Evolutionary conservation across 2,329 filamentous ascomycete species (phyloP).

Genomic region (Helminthosporium solani): DNA sequence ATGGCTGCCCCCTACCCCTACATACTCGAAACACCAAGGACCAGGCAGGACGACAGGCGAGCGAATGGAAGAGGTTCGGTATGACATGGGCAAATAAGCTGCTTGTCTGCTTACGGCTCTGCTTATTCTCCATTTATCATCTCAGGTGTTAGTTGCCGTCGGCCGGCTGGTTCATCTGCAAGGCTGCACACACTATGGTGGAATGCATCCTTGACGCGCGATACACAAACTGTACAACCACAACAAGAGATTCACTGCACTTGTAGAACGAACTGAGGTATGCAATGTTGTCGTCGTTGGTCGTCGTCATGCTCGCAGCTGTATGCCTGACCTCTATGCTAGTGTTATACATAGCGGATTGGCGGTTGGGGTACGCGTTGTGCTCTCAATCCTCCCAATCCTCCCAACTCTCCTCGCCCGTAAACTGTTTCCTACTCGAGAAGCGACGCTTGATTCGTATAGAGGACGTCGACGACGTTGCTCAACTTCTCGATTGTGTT

Average conservation of each 20-base stretch:
- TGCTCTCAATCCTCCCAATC: neutral
- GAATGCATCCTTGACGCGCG: no score
- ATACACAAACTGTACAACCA: no score
- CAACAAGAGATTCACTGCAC: no score
- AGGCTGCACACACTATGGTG: neutral
- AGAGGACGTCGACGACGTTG: conserved; percentile 94
- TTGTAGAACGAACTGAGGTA: neutral
- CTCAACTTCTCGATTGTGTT: conserved; percentile 96
- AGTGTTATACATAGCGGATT: conserved; percentile 25
- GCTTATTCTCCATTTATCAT: neutral
- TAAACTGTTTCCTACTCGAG: conserved; percentile 64
- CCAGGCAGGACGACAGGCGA: conserved; percentile 1
- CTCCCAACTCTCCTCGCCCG: neutral
- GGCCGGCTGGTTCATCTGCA: neutral
- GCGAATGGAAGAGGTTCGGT: conserved; percentile 1
- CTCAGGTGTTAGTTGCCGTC: neutral
- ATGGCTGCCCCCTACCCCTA: conserved; percentile 1
- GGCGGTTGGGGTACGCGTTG: neutral
- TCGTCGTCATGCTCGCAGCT: conserved; percentile 18
- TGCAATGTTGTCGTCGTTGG: neutral
- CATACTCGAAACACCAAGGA: conserved; percentile 10
- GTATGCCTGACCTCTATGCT: conserved; percentile 28
- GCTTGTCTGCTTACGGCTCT: neutral
- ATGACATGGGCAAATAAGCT: conserved; percentile 3
- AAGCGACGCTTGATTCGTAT: conserved; percentile 95